Evolutionary conservation across 2,329 filamentous ascomycete species (phyloP).

Genomic region (Chalaropsis thielavioides): DNA sequence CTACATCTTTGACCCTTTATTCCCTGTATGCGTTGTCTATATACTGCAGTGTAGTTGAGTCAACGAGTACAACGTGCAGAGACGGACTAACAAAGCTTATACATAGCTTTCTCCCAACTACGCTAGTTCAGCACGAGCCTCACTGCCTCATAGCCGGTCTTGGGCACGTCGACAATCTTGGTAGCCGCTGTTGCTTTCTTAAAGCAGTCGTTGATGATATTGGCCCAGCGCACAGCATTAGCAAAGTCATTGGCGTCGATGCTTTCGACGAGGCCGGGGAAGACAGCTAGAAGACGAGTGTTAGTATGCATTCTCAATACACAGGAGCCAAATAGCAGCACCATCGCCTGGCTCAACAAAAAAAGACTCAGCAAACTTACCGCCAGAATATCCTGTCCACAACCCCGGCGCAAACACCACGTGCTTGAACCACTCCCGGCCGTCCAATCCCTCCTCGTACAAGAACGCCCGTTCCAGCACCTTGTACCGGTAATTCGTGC

Average conservation of each 20-base stretch:
- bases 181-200: conserved; percentile 25
- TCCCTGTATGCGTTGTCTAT: not conserved
- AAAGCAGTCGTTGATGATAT: conserved; percentile 41
- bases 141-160: not conserved
- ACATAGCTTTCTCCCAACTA: too few species aligned
- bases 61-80: too few species aligned
- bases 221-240: conserved; percentile 44
- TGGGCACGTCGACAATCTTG: not conserved
- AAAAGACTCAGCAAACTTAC: conserved; percentile 29
- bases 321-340: not conserved
- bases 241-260: conserved; percentile 44
- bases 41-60: too few species aligned
- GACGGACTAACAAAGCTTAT: too few species aligned
- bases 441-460: conserved; percentile 60
- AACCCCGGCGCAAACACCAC: conserved; percentile 82
- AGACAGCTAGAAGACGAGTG: conserved; percentile 34
- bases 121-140: not conserved
- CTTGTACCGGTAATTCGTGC: conserved; percentile 71
- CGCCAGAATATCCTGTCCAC: conserved; percentile 82
- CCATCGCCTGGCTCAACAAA: not conserved
- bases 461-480: conserved; percentile 67
- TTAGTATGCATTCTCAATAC: conserved; percentile 17
- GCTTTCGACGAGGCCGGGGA: conserved; percentile 47
- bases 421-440: conserved; percentile 81
- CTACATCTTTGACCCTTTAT: not conserved